Conservation (phyloP, 192 early-diverging fungal species). For the Coemansia sp. region DNA sequence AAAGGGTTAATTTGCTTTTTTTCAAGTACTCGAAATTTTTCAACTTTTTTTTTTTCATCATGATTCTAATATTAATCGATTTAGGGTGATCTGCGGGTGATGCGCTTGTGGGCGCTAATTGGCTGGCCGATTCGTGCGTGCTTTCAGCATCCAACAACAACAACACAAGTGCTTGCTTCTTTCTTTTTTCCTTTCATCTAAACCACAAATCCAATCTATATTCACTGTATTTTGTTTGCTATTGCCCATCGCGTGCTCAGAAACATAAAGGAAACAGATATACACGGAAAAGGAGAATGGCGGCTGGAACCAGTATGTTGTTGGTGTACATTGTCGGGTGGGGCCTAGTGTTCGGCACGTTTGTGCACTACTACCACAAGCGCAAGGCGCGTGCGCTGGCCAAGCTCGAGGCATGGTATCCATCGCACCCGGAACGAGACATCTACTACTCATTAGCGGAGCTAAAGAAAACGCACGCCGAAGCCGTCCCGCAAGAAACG, state of each 20-base stretch:
- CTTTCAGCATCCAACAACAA: background rate
- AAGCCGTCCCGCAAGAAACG: constrained; percentile 60
- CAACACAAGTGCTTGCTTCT: background rate
- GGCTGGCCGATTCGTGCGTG: background rate
- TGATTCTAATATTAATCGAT: background rate
- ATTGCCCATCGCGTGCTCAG: background rate
- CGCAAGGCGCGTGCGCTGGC: constrained; percentile 50
- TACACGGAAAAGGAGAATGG: constrained; percentile 31
- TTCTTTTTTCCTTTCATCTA: constrained; percentile 1
- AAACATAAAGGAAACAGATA: background rate
- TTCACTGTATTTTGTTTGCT: background rate
- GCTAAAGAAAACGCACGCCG: constrained; percentile 52
- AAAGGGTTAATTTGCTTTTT: background rate
- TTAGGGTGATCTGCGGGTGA: background rate
- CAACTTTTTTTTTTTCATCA: constrained; percentile 1
- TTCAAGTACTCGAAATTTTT: constrained; percentile 1
- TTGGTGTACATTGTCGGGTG: constrained; percentile 57
- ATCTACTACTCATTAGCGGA: constrained; percentile 68
- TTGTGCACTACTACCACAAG: constrained; percentile 60
- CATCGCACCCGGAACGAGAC: constrained; percentile 61
- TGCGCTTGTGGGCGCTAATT: constrained; percentile 13
- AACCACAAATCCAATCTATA: background rate
- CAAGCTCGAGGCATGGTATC: constrained; percentile 72
- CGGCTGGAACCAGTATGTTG: constrained; percentile 54
- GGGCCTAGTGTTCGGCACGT: constrained; percentile 59